A percentile compares a stretch with the other conserved stretches of the same genome.
These are phyloP conservation scores for Dentipellis sp. DNA, from an alignment of 768 basidiomycete genomes.

Conservation along the genomic window DNA sequence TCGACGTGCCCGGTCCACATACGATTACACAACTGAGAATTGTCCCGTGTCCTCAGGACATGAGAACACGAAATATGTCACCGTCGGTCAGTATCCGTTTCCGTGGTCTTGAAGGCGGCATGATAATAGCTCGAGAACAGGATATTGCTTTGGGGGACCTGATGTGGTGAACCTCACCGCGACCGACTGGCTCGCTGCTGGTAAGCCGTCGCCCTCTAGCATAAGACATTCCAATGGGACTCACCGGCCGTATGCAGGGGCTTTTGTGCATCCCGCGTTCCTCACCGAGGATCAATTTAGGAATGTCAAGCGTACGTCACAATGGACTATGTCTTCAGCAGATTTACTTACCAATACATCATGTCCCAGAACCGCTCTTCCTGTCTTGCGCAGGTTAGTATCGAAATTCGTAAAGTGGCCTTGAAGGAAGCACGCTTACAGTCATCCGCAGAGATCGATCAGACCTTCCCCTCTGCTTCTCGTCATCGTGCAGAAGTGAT, in stretches of 20 bases:
- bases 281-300: conserved; percentile 39
- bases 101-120: too few species aligned
- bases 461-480: conserved; percentile 40
- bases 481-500: conserved; percentile 51
- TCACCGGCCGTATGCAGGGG: conserved; percentile 23
- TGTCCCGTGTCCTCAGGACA: conserved; percentile 14
- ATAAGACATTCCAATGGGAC: too few species aligned
- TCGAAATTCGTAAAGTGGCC: too few species aligned
- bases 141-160: conserved; percentile 49
- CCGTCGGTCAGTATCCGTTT: conserved; percentile 19
- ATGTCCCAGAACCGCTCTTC: conserved; percentile 38
- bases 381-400: conserved; percentile 44
- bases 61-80: conserved; percentile 10
- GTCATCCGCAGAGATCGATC: conserved; percentile 37
- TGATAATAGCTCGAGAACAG: too few species aligned
- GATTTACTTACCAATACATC: neutral
- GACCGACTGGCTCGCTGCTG: conserved; percentile 37
- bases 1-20: conserved; percentile 7
- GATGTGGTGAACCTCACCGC: conserved; percentile 37
- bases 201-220: conserved; percentile 19
- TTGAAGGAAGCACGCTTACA: neutral
- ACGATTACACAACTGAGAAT: too few species aligned
- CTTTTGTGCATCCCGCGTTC: conserved; percentile 47
- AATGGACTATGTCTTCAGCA: neutral
- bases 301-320: conserved; percentile 34